phyloP scores from a whole-genome alignment of 2,329 filamentous ascomycete species.

The Colletotrichum sp. region DNA sequence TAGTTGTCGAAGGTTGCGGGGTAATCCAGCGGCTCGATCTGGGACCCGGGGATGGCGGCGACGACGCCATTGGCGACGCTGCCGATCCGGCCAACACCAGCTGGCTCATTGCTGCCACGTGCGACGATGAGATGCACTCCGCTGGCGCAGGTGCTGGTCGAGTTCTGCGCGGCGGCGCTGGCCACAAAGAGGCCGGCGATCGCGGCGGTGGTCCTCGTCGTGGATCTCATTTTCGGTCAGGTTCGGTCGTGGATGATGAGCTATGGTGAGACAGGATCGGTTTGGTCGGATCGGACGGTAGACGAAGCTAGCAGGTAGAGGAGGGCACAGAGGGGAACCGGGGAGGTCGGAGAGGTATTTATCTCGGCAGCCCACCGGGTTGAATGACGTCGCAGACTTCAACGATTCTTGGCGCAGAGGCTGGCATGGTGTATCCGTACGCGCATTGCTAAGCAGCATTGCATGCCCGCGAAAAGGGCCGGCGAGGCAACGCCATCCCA shows the following conservation, averaged over 20 bases:
- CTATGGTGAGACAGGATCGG: background rate
- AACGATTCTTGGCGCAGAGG: background rate
- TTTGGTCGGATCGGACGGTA: background rate
- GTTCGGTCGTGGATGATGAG: background rate
- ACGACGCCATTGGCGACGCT: slow-evolving; percentile 36
- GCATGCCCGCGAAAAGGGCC: background rate
- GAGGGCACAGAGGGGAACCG: background rate
- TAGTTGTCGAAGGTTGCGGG: slow-evolving; percentile 41
- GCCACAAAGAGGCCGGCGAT: slow-evolving; percentile 29
- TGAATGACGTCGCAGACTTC: background rate
- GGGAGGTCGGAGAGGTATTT: slow-evolving; percentile 5
- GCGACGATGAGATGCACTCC: slow-evolving; percentile 46
- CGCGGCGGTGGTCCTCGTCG: background rate
- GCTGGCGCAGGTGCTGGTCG: slow-evolving; percentile 31
- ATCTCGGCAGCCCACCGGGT: background rate
- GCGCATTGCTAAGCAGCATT: background rate
- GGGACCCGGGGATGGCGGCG: slow-evolving; percentile 36
- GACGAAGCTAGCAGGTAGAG: background rate
- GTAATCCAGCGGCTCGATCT: slow-evolving; percentile 40
- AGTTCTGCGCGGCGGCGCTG: slow-evolving; percentile 25
- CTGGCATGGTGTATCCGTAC: background rate
- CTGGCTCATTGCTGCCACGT: slow-evolving; percentile 40
- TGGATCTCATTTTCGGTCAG: background rate
- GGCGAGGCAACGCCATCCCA: background rate
- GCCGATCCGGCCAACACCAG: slow-evolving; percentile 38